phyloP scores from a whole-genome alignment of 352 stramenopile species.

The Phytophthora podocarpi region DNA sequence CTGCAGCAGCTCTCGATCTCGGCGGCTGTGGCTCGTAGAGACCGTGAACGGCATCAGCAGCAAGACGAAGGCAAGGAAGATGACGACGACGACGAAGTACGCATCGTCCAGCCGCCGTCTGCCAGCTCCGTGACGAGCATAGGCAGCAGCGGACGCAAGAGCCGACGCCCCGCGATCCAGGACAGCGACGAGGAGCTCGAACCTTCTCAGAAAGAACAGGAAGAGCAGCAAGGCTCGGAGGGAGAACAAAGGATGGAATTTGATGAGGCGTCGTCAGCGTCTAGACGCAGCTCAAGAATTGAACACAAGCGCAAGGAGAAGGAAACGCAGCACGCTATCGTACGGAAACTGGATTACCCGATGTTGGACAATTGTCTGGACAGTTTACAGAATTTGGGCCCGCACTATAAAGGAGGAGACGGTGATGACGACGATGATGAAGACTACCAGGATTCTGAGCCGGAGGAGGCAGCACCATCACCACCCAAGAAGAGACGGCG shows the following conservation, averaged over 20 bases:
- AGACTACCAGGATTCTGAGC: slow-evolving; percentile 44
- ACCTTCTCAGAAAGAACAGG: slow-evolving; percentile 16
- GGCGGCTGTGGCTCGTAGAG: slow-evolving; percentile 29
- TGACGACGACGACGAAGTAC: slow-evolving; percentile 60
- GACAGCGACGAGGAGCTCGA: slow-evolving; percentile 64
- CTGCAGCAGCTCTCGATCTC: slow-evolving; percentile 39
- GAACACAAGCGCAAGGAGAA: slow-evolving; percentile 62
- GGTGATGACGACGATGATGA: slow-evolving; percentile 22
- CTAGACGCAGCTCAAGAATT: slow-evolving; percentile 66
- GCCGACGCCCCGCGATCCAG: slow-evolving; percentile 44
- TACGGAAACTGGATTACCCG: slow-evolving; percentile 62
- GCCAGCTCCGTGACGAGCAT: slow-evolving; percentile 32
- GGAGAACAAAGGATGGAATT: slow-evolving; percentile 1
- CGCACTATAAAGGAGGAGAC: slow-evolving; percentile 22
- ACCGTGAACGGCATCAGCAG: slow-evolving; percentile 18
- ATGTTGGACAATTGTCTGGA: slow-evolving; percentile 77
- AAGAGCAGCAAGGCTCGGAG: background rate
- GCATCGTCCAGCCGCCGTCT: slow-evolving; percentile 53
- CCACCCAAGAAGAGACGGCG: slow-evolving; percentile 23
- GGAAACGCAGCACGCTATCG: slow-evolving; percentile 31
- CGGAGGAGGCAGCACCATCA: slow-evolving; percentile 15
- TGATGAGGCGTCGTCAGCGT: slow-evolving; percentile 38
- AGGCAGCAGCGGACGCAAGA: slow-evolving; percentile 27
- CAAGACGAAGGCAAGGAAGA: slow-evolving; percentile 24
- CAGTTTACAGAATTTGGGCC: slow-evolving; percentile 23